Percentiles rank a stretch among this genome's conserved stretches.
These are phyloP conservation scores for Leccinum disarticulatum DNA, from an alignment of 768 basidiomycete species.

Conservation along the genomic window DNA sequence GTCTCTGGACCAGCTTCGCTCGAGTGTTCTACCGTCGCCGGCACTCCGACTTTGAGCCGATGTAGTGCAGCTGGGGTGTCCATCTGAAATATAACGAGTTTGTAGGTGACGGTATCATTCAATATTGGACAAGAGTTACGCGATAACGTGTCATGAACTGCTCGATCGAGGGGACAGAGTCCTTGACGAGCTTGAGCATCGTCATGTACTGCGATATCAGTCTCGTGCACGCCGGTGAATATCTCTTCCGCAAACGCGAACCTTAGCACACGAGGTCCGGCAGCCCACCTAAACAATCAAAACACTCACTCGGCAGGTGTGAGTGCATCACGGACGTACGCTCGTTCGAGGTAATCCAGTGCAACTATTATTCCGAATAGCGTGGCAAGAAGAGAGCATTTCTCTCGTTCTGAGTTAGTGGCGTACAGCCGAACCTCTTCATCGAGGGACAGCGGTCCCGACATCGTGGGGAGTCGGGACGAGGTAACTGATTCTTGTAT, in stretches of 20 bases:
- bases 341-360: slow-evolving; percentile 92
- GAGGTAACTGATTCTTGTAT: background rate
- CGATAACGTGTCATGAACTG: slow-evolving; percentile 89
- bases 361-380: slow-evolving; percentile 90
- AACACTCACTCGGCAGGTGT: slow-evolving; percentile 81
- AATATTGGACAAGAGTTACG: slow-evolving; percentile 36
- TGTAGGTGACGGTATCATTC: background rate
- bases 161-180: slow-evolving; percentile 82
- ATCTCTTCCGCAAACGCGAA: slow-evolving; percentile 54
- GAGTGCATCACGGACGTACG: slow-evolving; percentile 92
- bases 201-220: slow-evolving; percentile 98
- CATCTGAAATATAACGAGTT: slow-evolving; percentile 52
- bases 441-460: slow-evolving; percentile 59
- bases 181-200: slow-evolving; percentile 92
- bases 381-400: slow-evolving; percentile 83
- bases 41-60: slow-evolving; percentile 87
- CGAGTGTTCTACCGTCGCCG: slow-evolving; percentile 95
- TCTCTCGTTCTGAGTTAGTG: slow-evolving; percentile 87
- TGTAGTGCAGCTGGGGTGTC: slow-evolving; percentile 92
- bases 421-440: slow-evolving; percentile 90
- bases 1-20: slow-evolving; percentile 91
- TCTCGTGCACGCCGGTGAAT: slow-evolving; percentile 93
- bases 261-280: slow-evolving; percentile 8
- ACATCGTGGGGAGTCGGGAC: slow-evolving; percentile 13
- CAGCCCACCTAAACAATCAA: background rate